Conservation (phyloP, 345 rosid species). For the Camelina laxa region DNA sequence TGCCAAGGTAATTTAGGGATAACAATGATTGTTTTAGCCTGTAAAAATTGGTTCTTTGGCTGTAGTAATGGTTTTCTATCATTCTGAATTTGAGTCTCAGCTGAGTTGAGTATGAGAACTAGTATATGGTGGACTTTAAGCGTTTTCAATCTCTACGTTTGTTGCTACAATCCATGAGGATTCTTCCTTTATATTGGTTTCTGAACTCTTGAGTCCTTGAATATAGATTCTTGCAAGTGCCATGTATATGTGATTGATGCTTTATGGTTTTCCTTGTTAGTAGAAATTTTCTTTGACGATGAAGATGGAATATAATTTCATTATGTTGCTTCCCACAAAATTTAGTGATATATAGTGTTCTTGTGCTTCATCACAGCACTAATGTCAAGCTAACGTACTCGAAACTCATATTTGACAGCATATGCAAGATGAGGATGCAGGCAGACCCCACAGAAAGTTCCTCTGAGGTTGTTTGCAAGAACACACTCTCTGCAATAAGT, state of each 20-base stretch:
- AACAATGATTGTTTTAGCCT: not conserved
- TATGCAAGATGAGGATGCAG: conserved; percentile 92
- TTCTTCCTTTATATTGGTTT: not conserved
- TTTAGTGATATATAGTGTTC: not conserved
- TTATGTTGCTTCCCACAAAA: not conserved
- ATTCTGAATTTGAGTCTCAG: not conserved
- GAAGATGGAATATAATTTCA: not conserved
- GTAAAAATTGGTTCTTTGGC: not conserved
- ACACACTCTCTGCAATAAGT: conserved; percentile 18
- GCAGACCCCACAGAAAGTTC: conserved; percentile 85
- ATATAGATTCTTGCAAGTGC: not conserved
- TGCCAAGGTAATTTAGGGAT: conserved; percentile 12
- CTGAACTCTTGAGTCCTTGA: conserved; percentile 4
- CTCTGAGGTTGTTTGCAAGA: conserved; percentile 48
- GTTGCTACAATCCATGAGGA: not conserved
- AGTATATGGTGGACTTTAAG: not conserved
- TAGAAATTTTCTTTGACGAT: not conserved
- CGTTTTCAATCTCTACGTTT: conserved; percentile 7
- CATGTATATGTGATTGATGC: conserved; percentile 11
- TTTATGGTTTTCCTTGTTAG: conserved; percentile 4
- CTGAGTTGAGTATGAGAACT: not conserved
- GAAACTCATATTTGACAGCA: conserved; percentile 53
- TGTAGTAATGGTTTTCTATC: not conserved
- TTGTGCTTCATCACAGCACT: not conserved
- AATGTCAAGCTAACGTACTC: conserved; percentile 6